Conservation (phyloP, 139 green algal species). For the Pseudopediastrum boryanum region DNA sequence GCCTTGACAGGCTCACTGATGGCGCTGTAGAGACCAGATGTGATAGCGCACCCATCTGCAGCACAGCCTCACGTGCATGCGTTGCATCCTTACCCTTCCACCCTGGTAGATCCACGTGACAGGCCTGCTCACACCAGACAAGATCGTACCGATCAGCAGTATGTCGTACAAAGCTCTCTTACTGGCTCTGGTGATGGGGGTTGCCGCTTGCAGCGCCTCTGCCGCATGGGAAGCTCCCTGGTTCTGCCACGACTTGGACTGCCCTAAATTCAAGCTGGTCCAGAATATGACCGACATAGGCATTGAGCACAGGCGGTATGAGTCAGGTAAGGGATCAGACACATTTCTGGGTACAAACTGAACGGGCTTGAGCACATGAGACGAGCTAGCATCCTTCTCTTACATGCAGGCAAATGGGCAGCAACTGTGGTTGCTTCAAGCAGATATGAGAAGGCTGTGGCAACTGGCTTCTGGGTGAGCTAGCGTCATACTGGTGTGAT, state of each 20-base stretch:
- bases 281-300: constrained; percentile 27
- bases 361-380: not conserved
- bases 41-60: too few species aligned
- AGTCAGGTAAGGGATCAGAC: constrained; percentile 26
- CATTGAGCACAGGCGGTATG: constrained; percentile 48
- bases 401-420: constrained; percentile 57
- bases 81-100: too few species aligned
- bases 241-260: constrained; percentile 77
- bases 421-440: constrained; percentile 63
- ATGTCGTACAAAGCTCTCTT: too few species aligned
- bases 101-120: too few species aligned
- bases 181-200: too few species aligned
- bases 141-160: too few species aligned
- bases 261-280: constrained; percentile 58
- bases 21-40: too few species aligned
- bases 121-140: too few species aligned
- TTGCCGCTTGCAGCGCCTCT: too few species aligned
- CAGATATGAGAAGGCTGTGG: constrained; percentile 56
- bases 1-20: too few species aligned
- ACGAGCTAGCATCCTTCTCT: not conserved
- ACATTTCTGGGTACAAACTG: not conserved
- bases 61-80: too few species aligned
- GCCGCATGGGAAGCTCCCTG: constrained; percentile 44
- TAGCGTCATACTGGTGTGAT: not conserved
- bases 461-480: constrained; percentile 71